Evolutionary conservation across 2,329 filamentous ascomycete genomes (phyloP), one percentile per base, ranked within the genome.

Genomic region (Colletotrichum chrysophilum): DNA sequence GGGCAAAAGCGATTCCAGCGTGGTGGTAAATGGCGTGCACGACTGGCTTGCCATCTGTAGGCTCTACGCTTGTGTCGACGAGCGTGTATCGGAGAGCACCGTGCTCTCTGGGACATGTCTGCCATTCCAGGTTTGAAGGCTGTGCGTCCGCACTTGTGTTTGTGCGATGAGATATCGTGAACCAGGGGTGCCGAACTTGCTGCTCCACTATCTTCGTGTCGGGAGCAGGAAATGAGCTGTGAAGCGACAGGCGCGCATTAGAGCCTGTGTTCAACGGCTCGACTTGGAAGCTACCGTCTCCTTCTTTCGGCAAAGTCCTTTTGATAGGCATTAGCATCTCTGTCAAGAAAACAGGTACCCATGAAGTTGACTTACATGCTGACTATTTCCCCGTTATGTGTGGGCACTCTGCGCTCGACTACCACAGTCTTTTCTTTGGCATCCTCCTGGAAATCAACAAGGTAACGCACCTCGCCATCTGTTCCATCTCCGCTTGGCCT

Each of bases 1-100:
- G 66, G 7, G 16, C 18, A 34, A 76, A 58, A 3, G 66, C 64
- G 32, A 77, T 65, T 2, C 77, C 77, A 3, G 69, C 58, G 43
- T 78, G 77, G 48, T 78, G 77, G n/a, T 78, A 78, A 24, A 78
- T 65, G 21, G 75, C 77, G 13, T 72, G 62, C n/a, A 78, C 32
- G 6, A 56, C 36, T 0, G 71, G 68, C 24, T 70, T 48, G 4
- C 12, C 62, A 18, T 36, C 18, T 16, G 18, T 48, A 14, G 16
- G 6, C 1, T n/a, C 48, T 8, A 14, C 56, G 9, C 43, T 32
- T 8, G 43, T 56, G 38, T 76, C 74, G 13, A 76, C 70, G 18
- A 77, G 74, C 1, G 76, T 77, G 43, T 77, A 77, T 13, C 76
- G 65, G 7, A 77, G n/a, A 5, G 73, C n/a, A 0, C 76, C 76